These are phyloP conservation scores for Lactarius hengduanensis DNA, from an alignment of 768 basidiomycete species.

Conservation along the genomic window DNA sequence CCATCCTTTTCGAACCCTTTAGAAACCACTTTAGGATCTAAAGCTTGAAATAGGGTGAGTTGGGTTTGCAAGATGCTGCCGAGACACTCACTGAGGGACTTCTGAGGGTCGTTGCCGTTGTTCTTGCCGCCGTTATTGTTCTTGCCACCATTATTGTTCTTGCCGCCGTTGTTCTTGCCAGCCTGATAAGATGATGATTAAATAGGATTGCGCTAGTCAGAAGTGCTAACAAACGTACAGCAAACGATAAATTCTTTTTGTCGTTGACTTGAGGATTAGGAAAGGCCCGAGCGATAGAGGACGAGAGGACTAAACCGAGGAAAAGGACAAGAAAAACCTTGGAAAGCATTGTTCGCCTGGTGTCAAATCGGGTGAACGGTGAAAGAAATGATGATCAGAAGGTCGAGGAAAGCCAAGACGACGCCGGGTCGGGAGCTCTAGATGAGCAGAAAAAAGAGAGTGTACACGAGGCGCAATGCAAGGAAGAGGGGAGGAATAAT, in stretches of 20 bases:
- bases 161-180: background rate
- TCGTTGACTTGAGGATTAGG: constrained; percentile 37
- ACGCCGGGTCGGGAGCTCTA: constrained; percentile 11
- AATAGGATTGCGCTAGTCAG: background rate
- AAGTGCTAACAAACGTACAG: background rate
- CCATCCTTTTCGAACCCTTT: constrained; percentile 50
- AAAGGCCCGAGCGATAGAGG: background rate
- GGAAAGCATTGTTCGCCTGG: constrained; percentile 10
- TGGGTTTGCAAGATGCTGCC: constrained; percentile 23
- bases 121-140: too few relatives aligned
- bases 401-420: background rate
- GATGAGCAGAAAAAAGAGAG: background rate
- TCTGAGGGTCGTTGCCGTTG: constrained; percentile 17
- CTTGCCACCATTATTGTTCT: too few relatives aligned
- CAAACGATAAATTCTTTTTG: background rate
- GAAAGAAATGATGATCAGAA: background rate
- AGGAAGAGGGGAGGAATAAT: background rate
- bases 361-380: background rate
- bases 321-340: background rate
- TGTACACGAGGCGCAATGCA: background rate
- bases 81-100: constrained; percentile 29
- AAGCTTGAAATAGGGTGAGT: constrained; percentile 28
- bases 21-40: constrained; percentile 48
- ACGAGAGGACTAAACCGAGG: constrained; percentile 1
- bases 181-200: background rate